A percentile compares a stretch with the other conserved stretches of the same genome.
Conservation (phyloP, 306 rosid species). For the Sicyos baderoa region DNA sequence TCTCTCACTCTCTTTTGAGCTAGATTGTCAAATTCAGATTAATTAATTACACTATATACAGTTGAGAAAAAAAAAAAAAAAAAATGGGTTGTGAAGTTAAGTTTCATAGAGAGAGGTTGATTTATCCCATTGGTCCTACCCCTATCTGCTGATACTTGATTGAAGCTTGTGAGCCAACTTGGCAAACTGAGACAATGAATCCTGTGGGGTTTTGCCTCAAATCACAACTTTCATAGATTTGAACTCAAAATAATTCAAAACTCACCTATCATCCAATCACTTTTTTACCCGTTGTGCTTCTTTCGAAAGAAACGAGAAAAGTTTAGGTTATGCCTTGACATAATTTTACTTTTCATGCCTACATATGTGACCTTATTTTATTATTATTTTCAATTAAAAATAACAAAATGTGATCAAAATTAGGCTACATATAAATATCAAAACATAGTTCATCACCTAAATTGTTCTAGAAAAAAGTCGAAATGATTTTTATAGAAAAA, state of each 20-base stretch:
- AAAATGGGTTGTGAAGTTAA: not conserved
- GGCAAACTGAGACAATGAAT: constrained; percentile 15
- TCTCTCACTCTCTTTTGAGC: not conserved
- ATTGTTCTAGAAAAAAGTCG: too few species aligned
- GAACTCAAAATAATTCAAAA: not conserved
- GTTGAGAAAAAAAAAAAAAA: not conserved
- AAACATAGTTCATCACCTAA: too few species aligned
- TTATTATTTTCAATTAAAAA: too few species aligned
- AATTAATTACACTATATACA: not conserved
- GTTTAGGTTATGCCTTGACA: too few species aligned
- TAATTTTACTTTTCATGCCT: too few species aligned
- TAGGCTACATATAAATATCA: too few species aligned
- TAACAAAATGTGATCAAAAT: too few species aligned
- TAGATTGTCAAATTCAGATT: constrained; percentile 10
- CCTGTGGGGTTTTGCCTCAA: constrained; percentile 15
- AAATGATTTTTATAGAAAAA: too few species aligned
- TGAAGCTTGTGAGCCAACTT: constrained; percentile 18
- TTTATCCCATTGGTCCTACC: constrained; percentile 9
- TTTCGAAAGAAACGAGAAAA: not conserved
- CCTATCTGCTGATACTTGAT: constrained; percentile 12
- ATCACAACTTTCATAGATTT: not conserved
- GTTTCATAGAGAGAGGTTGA: constrained; percentile 6
- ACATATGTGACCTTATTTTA: too few species aligned
- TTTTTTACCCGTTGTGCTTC: not conserved
- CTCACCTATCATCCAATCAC: not conserved